Conservation (phyloP, 1,139 yeast genomes). For the Arxiozyma heterogenica region DNA sequence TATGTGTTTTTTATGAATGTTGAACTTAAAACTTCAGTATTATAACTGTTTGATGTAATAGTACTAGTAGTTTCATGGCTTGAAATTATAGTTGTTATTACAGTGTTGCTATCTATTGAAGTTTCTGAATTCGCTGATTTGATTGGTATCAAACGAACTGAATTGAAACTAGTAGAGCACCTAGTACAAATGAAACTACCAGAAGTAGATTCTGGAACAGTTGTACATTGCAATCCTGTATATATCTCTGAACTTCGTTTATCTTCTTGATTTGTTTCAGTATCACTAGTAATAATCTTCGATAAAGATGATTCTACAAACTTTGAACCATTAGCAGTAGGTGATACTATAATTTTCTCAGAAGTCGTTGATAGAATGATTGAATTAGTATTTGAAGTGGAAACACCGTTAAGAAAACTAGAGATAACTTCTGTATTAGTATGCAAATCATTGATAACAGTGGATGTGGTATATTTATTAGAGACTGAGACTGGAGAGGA, state of each 20-base stretch:
- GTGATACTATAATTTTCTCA: background rate
- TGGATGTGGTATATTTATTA: background rate
- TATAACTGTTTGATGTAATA: conserved; percentile 4
- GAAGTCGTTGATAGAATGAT: background rate
- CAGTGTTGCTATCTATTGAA: background rate
- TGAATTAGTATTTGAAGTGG: background rate
- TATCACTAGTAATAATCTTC: no score
- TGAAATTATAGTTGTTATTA: background rate
- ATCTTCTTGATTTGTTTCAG: background rate
- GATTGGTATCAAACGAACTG: background rate
- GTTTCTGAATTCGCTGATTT: background rate
- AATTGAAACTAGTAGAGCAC: background rate
- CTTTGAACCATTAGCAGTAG: background rate
- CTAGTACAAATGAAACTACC: background rate
- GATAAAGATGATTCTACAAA: background rate
- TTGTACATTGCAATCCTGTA: background rate
- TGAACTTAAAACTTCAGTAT: background rate
- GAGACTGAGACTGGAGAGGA: background rate
- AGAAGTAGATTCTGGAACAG: conserved; percentile 7
- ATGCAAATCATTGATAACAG: no score
- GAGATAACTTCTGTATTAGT: background rate
- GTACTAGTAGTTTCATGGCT: background rate
- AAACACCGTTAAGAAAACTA: no score
- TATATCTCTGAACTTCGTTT: background rate
- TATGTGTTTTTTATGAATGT: background rate